Evolutionary conservation across 2,329 filamentous ascomycete genomes (phyloP).

Genomic region (Eurotiales sp.): DNA sequence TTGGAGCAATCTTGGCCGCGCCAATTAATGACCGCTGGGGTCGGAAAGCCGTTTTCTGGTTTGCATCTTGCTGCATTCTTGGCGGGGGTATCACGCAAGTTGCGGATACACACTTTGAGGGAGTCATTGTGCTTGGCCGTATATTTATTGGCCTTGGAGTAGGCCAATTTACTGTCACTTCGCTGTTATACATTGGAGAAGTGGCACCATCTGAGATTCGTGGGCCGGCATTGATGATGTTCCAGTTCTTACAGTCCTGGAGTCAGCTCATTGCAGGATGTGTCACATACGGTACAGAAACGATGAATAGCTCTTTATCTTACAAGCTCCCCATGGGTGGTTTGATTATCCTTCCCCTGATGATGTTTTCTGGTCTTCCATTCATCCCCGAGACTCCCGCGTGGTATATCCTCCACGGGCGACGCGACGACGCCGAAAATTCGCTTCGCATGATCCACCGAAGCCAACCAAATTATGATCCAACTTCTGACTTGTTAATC

Average conservation of each 20-base stretch:
- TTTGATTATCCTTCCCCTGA: neutral
- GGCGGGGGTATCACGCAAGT: neutral
- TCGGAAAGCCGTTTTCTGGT: neutral
- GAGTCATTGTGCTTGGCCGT: neutral
- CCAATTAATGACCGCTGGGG: conserved; percentile 1
- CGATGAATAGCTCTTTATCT: neutral
- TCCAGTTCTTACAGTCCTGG: neutral
- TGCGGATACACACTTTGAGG: neutral
- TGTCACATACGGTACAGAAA: conserved; percentile 1
- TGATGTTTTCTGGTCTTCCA: neutral
- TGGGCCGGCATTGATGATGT: conserved; percentile 1
- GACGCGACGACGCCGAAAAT: neutral
- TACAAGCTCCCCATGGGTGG: neutral
- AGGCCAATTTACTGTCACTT: neutral
- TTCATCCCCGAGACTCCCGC: neutral
- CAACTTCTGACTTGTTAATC: neutral
- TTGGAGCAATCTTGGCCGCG: neutral
- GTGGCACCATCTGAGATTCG: neutral
- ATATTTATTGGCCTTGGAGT: neutral
- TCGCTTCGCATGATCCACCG: conserved; percentile 1
- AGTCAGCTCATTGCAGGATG: neutral
- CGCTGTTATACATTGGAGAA: neutral
- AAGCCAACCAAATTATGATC: neutral
- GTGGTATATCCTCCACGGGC: neutral
- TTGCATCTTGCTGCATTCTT: neutral